A percentile compares a stretch with the other conserved stretches of the same genome.
Evolutionary conservation across 2,329 filamentous ascomycete species (phyloP).

Genomic region (Alternaria burnsii): DNA sequence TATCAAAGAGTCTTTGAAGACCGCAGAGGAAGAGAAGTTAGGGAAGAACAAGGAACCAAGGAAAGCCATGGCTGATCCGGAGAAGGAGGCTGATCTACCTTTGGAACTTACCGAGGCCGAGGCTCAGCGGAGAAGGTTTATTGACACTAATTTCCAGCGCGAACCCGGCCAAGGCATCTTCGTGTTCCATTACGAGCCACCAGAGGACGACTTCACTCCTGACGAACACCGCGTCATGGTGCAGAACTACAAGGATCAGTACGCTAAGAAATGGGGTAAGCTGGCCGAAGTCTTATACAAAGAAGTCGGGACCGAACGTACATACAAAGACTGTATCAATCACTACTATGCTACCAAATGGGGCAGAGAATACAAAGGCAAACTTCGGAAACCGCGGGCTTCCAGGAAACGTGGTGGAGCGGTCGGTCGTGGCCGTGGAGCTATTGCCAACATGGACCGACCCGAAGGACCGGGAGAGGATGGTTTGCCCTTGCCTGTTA

Average conservation of each 20-base stretch:
- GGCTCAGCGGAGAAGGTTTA: slow-evolving; percentile 66
- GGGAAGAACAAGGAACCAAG: slow-evolving; percentile 70
- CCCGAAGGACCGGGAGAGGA: slow-evolving; percentile 52
- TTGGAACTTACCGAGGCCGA: slow-evolving; percentile 72
- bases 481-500: slow-evolving; percentile 51
- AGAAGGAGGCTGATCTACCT: slow-evolving; percentile 79
- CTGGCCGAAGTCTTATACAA: slow-evolving; percentile 70
- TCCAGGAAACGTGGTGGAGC: slow-evolving; percentile 43
- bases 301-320: slow-evolving; percentile 62
- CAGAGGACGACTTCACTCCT: slow-evolving; percentile 76
- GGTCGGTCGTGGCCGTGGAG: slow-evolving; percentile 62
- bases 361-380: slow-evolving; percentile 78
- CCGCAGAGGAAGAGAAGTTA: slow-evolving; percentile 72
- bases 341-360: slow-evolving; percentile 87
- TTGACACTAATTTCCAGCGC: slow-evolving; percentile 71
- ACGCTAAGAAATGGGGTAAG: slow-evolving; percentile 83
- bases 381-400: slow-evolving; percentile 57
- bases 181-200: slow-evolving; percentile 75
- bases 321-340: slow-evolving; percentile 82
- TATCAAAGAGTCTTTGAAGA: slow-evolving; percentile 73
- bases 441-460: slow-evolving; percentile 61
- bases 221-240: slow-evolving; percentile 77
- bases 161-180: slow-evolving; percentile 72
- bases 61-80: slow-evolving; percentile 75
- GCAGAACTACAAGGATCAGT: slow-evolving; percentile 73